phyloP scores from a whole-genome alignment of 2,329 filamentous ascomycete genomes.

The Graphilbum fragrans region DNA sequence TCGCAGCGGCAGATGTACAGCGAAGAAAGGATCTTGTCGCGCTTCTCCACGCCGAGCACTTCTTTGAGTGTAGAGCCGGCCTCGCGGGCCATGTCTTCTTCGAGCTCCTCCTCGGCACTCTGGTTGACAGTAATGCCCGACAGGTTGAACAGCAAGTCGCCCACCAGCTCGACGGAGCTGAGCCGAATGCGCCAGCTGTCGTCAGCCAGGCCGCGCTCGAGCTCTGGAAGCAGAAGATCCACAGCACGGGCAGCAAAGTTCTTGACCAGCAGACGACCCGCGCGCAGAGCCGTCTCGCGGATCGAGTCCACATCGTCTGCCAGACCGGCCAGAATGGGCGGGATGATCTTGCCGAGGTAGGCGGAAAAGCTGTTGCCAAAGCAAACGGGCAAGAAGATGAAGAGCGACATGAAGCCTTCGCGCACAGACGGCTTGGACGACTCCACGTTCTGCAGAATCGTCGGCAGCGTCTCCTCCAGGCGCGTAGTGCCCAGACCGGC shows the following conservation, averaged over 20 bases:
- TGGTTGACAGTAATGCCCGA: constrained; percentile 75
- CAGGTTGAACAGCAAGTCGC: constrained; percentile 93
- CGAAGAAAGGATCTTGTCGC: constrained; percentile 94
- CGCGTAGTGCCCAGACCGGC: constrained; percentile 86
- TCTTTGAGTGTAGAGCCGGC: constrained; percentile 89
- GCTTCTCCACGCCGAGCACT: constrained; percentile 86
- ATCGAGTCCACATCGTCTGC: constrained; percentile 96
- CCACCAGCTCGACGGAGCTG: constrained; percentile 94
- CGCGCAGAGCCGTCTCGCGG: constrained; percentile 87
- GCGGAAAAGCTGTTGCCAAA: constrained; percentile 98
- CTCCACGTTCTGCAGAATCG: constrained; percentile 89
- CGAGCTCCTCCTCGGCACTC: constrained; percentile 58
- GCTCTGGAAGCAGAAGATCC: constrained; percentile 82
- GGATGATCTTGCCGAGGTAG: constrained; percentile 91
- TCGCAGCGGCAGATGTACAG: constrained; percentile 97
- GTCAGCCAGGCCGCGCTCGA: constrained; percentile 93
- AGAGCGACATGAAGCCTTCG: constrained; percentile 98
- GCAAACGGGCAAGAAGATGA: constrained; percentile 97
- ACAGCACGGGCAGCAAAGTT: constrained; percentile 95
- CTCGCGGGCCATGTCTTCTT: constrained; percentile 69
- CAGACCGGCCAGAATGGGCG: constrained; percentile 83
- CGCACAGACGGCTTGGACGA: constrained; percentile 82
- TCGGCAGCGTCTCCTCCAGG: constrained; percentile 89
- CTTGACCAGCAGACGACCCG: constrained; percentile 89
- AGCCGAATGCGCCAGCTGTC: constrained; percentile 96